Conservation (phyloP, 768 basidiomycete species). For the Agrocybe chaxingu region DNA sequence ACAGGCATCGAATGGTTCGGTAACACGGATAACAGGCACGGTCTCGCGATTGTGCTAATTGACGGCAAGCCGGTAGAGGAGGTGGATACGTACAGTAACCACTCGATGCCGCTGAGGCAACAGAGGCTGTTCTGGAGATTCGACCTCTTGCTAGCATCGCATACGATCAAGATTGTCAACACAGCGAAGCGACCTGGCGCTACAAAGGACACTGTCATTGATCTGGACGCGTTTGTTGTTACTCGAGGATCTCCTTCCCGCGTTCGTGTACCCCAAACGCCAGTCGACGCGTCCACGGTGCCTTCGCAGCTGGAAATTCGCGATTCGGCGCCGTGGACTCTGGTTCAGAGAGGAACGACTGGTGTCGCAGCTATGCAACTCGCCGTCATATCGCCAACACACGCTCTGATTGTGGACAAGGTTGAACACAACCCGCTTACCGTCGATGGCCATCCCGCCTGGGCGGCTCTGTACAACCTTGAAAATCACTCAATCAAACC, state of each 20-base stretch:
- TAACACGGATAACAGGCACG: constrained; percentile 48
- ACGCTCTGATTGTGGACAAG: constrained; percentile 77
- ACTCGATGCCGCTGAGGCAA: constrained; percentile 34
- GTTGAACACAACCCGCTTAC: constrained; percentile 82
- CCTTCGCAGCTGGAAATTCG: constrained; percentile 2
- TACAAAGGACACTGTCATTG: constrained; percentile 33
- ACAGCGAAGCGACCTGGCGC: constrained; percentile 39
- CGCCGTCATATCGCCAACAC: constrained; percentile 60
- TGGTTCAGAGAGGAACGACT: constrained; percentile 64
- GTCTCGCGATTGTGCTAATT: constrained; percentile 53
- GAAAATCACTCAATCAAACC: constrained; percentile 58
- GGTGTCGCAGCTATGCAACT: constrained; percentile 82
- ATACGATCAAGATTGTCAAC: constrained; percentile 65
- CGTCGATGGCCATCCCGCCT: constrained; percentile 74
- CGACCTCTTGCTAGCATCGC: constrained; percentile 46
- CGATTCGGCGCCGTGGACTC: constrained; percentile 41
- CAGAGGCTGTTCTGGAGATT: constrained; percentile 67
- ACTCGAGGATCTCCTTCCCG: constrained; percentile 34
- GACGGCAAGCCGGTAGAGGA: constrained; percentile 45
- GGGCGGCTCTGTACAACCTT: constrained; percentile 75
- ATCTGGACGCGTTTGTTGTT: constrained; percentile 68
- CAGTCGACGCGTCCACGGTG: not conserved
- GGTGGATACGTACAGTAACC: constrained; percentile 44
- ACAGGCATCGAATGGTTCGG: constrained; percentile 82
- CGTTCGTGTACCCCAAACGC: not conserved